Evolutionary conservation across 139 green algal genomes (phyloP).

Genomic region (Raphidocelis subcapitata): DNA sequence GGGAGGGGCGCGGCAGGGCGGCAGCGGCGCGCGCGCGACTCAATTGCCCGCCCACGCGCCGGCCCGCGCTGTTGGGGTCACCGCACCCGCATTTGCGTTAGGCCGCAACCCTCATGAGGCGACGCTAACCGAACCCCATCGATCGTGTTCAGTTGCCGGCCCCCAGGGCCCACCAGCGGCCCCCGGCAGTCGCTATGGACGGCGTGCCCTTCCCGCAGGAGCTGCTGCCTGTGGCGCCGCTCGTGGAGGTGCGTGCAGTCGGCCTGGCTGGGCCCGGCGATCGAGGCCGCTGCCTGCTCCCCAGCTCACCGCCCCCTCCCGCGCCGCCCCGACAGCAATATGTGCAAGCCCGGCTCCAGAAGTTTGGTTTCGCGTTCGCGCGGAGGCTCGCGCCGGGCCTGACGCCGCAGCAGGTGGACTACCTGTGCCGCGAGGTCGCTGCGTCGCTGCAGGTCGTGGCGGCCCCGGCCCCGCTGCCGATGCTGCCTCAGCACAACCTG

Average conservation of each 20-base stretch:
- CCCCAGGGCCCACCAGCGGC: no score
- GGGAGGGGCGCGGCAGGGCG: no score
- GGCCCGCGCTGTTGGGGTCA: no score
- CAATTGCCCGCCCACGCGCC: no score
- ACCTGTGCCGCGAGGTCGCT: constrained; percentile 24
- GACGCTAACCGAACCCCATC: no score
- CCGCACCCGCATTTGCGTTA: no score
- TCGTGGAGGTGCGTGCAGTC: constrained; percentile 29
- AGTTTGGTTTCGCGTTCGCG: constrained; percentile 35
- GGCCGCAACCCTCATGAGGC: no score
- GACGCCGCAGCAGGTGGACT: constrained; percentile 27
- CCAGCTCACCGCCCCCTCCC: background rate
- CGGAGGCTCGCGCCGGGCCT: constrained; percentile 20
- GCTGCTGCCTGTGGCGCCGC: constrained; percentile 18
- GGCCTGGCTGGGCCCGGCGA: background rate
- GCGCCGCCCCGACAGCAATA: constrained; percentile 31
- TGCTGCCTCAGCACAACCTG: constrained; percentile 29
- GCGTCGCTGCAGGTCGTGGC: constrained; percentile 1
- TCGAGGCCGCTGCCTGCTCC: background rate
- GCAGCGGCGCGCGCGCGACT: no score
- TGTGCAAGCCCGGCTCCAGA: constrained; percentile 33
- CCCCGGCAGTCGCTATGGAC: no score
- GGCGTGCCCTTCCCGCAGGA: constrained; percentile 22
- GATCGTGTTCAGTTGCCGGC: no score
- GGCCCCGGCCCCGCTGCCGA: constrained; percentile 17